phyloP scores from a whole-genome alignment of 768 basidiomycete genomes.

The Mycena crocata region DNA sequence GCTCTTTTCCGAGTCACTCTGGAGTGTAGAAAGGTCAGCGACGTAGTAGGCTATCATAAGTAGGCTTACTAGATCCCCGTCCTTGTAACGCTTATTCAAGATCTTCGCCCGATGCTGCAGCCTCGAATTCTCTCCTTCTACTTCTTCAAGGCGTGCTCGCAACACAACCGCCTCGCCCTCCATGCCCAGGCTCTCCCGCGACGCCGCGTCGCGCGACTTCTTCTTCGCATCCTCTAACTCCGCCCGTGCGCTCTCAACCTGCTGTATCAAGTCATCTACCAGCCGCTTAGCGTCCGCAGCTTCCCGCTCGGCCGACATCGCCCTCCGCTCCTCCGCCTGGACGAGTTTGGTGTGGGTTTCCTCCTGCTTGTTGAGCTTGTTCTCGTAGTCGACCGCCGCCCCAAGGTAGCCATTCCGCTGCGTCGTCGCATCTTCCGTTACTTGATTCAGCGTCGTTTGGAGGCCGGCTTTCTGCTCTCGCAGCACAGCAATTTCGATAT shows the following conservation, averaged over 20 bases:
- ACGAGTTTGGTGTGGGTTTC: conserved; percentile 32
- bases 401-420: conserved; percentile 32
- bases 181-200: conserved; percentile 21
- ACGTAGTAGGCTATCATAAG: not conserved
- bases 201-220: conserved; percentile 23
- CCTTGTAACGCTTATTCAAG: conserved; percentile 55
- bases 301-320: conserved; percentile 41
- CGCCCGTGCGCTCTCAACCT: conserved; percentile 28
- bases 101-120: conserved; percentile 40
- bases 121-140: conserved; percentile 39
- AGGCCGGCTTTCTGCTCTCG: conserved; percentile 53
- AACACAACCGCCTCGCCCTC: conserved; percentile 28
- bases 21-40: conserved; percentile 12
- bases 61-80: conserved; percentile 58
- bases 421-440: conserved; percentile 42
- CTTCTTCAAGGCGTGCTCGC: conserved; percentile 29
- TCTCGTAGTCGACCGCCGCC: conserved; percentile 38
- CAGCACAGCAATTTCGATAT: conserved; percentile 53
- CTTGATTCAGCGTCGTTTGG: conserved; percentile 37
- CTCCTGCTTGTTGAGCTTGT: conserved; percentile 42
- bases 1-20: conserved; percentile 64
- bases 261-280: conserved; percentile 28
- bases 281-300: conserved; percentile 34
- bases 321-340: conserved; percentile 42
- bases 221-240: conserved; percentile 23